A percentile compares a stretch with the other conserved stretches of the same genome.
Conservation (phyloP, 192 early-diverging fungal species). For the Chytriomyces confervae region DNA sequence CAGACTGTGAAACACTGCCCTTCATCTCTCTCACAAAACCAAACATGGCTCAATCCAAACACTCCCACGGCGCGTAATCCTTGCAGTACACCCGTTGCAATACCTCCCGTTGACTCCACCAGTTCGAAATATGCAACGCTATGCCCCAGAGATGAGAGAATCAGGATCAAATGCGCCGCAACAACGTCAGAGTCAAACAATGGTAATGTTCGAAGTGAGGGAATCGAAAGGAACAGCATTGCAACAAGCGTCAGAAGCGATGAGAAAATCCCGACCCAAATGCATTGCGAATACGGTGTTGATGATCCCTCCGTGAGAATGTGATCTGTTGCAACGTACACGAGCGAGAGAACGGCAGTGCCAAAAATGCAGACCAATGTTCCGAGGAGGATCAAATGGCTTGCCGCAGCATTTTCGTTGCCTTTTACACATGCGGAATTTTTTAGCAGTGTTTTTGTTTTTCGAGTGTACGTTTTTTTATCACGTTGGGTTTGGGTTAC, state of each 20-base stretch:
- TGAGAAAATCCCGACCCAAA: slow-evolving; percentile 53
- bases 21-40: slow-evolving; percentile 48
- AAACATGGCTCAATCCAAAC: slow-evolving; percentile 46
- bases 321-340: slow-evolving; percentile 55
- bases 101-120: slow-evolving; percentile 51
- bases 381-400: slow-evolving; percentile 32
- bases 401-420: not conserved
- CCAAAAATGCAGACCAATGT: slow-evolving; percentile 49
- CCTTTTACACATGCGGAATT: not conserved
- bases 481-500: not conserved
- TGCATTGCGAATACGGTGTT: slow-evolving; percentile 46
- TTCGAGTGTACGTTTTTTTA: not conserved
- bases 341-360: slow-evolving; percentile 48
- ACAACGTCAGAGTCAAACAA: slow-evolving; percentile 42
- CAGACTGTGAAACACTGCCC: slow-evolving; percentile 47
- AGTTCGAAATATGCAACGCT: slow-evolving; percentile 54
- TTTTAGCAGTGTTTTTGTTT: slow-evolving; percentile 1
- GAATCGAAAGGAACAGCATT: slow-evolving; percentile 44
- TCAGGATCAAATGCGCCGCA: slow-evolving; percentile 39
- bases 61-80: slow-evolving; percentile 54
- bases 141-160: slow-evolving; percentile 47
- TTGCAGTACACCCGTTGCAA: slow-evolving; percentile 58
- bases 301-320: slow-evolving; percentile 21
- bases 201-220: slow-evolving; percentile 39
- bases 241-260: slow-evolving; percentile 35